These are phyloP conservation scores for Podaxis sp. DNA, from an alignment of 768 basidiomycete species.

Conservation along the genomic window DNA sequence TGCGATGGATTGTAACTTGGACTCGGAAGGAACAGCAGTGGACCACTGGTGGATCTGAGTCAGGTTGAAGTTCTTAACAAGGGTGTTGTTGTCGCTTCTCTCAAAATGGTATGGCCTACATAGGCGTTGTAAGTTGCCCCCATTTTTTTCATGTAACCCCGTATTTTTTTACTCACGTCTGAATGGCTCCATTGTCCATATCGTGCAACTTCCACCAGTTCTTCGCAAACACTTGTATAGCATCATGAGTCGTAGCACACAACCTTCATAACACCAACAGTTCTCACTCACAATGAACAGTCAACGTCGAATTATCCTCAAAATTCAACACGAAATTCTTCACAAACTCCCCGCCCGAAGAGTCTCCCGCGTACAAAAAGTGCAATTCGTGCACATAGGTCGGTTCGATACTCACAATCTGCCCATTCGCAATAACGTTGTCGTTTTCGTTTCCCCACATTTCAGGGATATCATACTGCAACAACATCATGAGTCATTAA, in stretches of 20 bases:
- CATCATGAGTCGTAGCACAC: background rate
- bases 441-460: constrained; percentile 37
- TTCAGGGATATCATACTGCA: constrained; percentile 37
- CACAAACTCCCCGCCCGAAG: constrained; percentile 28
- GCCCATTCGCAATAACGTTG: constrained; percentile 41
- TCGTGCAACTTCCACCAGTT: constrained; percentile 40
- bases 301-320: constrained; percentile 28
- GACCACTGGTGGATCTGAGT: constrained; percentile 43
- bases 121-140: background rate
- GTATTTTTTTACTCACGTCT: constrained; percentile 29
- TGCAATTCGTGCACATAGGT: constrained; percentile 43
- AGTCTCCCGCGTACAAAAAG: constrained; percentile 43
- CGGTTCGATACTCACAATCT: constrained; percentile 29
- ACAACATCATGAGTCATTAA: background rate
- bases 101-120: constrained; percentile 43
- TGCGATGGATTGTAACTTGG: constrained; percentile 36
- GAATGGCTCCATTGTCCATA: constrained; percentile 39
- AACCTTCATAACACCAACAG: background rate
- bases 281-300: constrained; percentile 27
- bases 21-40: constrained; percentile 35
- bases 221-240: constrained; percentile 33
- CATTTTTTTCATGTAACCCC: background rate
- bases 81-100: constrained; percentile 20
- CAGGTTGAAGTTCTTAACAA: constrained; percentile 33
- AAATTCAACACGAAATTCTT: constrained; percentile 33